phyloP scores from a whole-genome alignment of 2,329 filamentous ascomycete genomes.

The Sporothrix pallida region DNA sequence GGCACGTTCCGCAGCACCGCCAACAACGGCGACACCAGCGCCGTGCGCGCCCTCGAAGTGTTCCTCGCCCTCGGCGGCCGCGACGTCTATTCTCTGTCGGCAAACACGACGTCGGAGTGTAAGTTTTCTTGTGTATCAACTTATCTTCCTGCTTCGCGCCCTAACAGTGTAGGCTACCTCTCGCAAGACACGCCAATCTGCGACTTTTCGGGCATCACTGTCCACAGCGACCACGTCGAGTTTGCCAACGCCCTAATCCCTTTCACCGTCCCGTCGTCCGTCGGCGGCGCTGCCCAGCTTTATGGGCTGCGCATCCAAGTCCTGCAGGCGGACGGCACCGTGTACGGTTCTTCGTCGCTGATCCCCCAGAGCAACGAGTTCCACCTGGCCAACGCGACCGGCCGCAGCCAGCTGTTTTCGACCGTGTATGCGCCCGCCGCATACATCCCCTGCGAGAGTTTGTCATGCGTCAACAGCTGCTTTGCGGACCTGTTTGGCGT shows the following conservation, averaged over 20 bases:
- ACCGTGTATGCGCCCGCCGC: slow-evolving; percentile 16
- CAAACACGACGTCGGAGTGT: slow-evolving; percentile 25
- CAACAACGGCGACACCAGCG: slow-evolving; percentile 19
- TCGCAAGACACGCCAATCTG: slow-evolving; percentile 22
- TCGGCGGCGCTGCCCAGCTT: neutral
- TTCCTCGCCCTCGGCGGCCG: slow-evolving; percentile 23
- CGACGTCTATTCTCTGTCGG: neutral
- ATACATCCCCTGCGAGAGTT: slow-evolving; percentile 25
- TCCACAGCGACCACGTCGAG: slow-evolving; percentile 17
- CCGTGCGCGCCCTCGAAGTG: slow-evolving; percentile 26
- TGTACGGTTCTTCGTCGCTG: neutral
- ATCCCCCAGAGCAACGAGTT: neutral
- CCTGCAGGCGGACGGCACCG: slow-evolving; percentile 25
- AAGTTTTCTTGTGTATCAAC: neutral
- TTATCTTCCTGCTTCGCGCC: too few species aligned
- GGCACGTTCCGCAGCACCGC: slow-evolving; percentile 1
- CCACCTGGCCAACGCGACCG: neutral
- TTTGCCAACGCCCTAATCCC: slow-evolving; percentile 14
- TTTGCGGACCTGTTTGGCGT: slow-evolving; percentile 23
- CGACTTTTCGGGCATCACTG: slow-evolving; percentile 24
- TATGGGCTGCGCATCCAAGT: slow-evolving; percentile 29
- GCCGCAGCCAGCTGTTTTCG: slow-evolving; percentile 28
- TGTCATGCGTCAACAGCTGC: slow-evolving; percentile 28
- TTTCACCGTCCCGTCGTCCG: slow-evolving; percentile 15
- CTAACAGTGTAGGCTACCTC: slow-evolving; percentile 19